These are phyloP conservation scores for Trichosporon sp. DNA, from an alignment of 1,284 basidiomycete genomes.

Conservation along the genomic window DNA sequence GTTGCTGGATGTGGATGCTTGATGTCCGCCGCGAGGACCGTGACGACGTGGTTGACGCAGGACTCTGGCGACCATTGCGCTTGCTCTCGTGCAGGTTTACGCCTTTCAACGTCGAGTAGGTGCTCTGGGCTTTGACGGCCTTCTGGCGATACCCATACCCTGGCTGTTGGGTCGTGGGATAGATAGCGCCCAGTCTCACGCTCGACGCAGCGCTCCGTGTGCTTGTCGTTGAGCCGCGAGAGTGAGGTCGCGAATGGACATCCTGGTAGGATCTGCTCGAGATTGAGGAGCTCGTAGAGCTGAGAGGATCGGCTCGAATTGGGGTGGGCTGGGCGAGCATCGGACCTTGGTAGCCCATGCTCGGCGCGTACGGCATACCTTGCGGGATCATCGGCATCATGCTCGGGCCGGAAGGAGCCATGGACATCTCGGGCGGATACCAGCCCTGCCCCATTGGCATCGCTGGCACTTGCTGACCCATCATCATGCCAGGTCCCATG, in stretches of 20 bases:
- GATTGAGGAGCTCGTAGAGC: conserved; percentile 39
- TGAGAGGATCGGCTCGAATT: conserved; percentile 33
- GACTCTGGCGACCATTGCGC: conserved; percentile 37
- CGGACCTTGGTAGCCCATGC: conserved; percentile 7
- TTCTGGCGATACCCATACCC: conserved; percentile 36
- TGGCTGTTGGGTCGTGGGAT: conserved; percentile 26
- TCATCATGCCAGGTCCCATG: neutral
- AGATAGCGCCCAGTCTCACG: conserved; percentile 39
- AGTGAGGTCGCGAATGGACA: conserved; percentile 38
- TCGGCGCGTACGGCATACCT: conserved; percentile 27
- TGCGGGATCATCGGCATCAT: conserved; percentile 40
- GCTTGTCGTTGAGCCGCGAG: conserved; percentile 42
- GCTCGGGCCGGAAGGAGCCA: conserved; percentile 8
- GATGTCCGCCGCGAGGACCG: conserved; percentile 33
- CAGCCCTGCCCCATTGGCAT: conserved; percentile 17
- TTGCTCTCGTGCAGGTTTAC: conserved; percentile 12
- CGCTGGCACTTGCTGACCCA: conserved; percentile 7
- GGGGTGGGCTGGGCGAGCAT: conserved; percentile 37
- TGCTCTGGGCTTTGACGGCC: conserved; percentile 29
- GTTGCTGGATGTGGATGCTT: conserved; percentile 32
- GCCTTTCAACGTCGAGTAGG: conserved; percentile 9
- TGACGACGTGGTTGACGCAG: conserved; percentile 39
- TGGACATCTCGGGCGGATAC: conserved; percentile 21
- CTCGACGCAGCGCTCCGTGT: conserved; percentile 40
- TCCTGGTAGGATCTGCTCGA: conserved; percentile 43